These are phyloP conservation scores for Penicillium malachiteum DNA, from an alignment of 495 filamentous ascomycete genomes.

Conservation along the genomic window DNA sequence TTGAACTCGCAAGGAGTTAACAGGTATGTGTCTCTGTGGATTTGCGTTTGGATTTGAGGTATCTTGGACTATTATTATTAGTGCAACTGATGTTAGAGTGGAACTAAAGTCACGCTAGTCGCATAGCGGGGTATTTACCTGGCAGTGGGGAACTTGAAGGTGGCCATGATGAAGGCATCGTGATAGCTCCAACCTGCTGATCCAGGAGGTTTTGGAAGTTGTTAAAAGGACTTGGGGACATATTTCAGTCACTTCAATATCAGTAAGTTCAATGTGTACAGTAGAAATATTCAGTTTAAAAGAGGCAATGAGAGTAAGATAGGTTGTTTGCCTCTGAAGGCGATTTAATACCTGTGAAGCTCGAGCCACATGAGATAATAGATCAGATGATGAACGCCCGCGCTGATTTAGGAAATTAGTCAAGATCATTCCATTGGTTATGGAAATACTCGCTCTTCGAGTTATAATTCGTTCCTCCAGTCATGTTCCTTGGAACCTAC, in stretches of 20 bases:
- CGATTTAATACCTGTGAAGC: too few species aligned
- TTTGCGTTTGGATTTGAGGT: conserved; percentile 2
- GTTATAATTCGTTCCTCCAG: too few species aligned
- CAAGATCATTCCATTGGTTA: too few species aligned
- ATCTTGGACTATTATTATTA: conserved; percentile 3
- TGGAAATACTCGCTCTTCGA: too few species aligned
- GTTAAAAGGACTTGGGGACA: conserved; percentile 7
- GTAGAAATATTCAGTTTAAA: too few species aligned
- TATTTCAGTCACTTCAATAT: not conserved
- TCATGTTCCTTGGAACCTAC: too few species aligned
- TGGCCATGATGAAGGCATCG: conserved; percentile 4
- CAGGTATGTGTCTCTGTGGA: conserved; percentile 15
- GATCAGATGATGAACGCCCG: too few species aligned
- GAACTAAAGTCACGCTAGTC: not conserved
- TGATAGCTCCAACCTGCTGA: conserved; percentile 21
- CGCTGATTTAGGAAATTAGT: too few species aligned
- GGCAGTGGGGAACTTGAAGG: not conserved
- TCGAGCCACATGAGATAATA: too few species aligned
- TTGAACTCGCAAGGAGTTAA: conserved; percentile 28
- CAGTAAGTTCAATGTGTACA: not conserved
- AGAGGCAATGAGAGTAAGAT: too few species aligned
- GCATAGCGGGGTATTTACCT: conserved; percentile 3
- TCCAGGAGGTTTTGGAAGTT: conserved; percentile 24
- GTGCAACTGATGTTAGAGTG: not conserved
- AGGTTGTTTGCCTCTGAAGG: too few species aligned